Percentiles rank a stretch among this genome's conserved stretches.
Conservation (phyloP, 495 filamentous ascomycete species). For the Trichoderma virens region DNA sequence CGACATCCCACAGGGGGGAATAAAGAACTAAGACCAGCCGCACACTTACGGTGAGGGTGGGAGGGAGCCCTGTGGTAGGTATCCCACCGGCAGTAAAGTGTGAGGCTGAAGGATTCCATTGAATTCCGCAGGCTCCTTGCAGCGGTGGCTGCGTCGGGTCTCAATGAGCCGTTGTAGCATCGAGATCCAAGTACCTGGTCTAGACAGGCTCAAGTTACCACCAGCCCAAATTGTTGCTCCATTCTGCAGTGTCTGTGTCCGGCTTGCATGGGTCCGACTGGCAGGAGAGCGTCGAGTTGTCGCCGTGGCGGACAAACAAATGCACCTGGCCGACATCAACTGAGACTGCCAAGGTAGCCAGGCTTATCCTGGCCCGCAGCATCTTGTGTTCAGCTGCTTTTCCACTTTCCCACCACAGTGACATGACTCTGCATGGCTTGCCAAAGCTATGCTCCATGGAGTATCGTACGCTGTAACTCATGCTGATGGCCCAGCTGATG, state of each 20-base stretch:
- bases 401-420: too few relatives aligned
- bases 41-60: neutral
- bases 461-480: neutral
- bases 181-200: neutral
- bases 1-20: neutral
- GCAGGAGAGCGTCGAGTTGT: neutral
- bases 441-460: neutral
- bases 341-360: too few relatives aligned
- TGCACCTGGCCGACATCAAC: neutral
- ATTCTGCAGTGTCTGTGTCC: neutral
- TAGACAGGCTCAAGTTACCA: too few relatives aligned
- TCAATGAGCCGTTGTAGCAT: neutral
- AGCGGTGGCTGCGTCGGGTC: neutral
- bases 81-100: neutral
- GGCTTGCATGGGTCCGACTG: neutral
- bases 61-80: neutral
- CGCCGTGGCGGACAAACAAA: neutral
- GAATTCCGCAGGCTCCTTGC: neutral
- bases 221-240: neutral
- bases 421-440: neutral
- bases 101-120: neutral
- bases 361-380: neutral
- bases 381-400: too few relatives aligned
- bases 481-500: neutral
- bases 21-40: neutral